These are phyloP conservation scores for Debaryomyces singareniensis DNA, from an alignment of 1,139 yeast species.

Conservation along the genomic window DNA sequence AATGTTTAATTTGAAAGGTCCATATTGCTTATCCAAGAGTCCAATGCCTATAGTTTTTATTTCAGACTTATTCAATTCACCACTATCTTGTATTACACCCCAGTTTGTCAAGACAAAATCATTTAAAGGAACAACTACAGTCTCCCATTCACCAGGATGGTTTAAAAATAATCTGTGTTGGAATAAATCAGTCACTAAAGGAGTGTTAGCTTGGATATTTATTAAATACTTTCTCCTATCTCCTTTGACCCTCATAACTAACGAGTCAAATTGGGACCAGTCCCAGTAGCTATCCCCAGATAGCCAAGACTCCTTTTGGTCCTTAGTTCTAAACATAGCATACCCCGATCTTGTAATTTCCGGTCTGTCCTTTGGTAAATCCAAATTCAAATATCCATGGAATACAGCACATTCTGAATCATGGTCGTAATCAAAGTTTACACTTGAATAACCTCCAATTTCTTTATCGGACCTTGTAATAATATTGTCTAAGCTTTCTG, in stretches of 20 bases:
- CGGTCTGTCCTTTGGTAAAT: slow-evolving; percentile 66
- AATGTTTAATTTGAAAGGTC: slow-evolving; percentile 64
- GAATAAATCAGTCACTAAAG: slow-evolving; percentile 70
- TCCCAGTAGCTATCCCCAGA: slow-evolving; percentile 51
- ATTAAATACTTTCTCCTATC: slow-evolving; percentile 72
- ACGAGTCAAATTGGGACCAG: slow-evolving; percentile 52
- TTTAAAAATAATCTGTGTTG: slow-evolving; percentile 76
- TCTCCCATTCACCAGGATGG: slow-evolving; percentile 79
- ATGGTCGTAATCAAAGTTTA: slow-evolving; percentile 39
- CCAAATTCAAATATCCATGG: slow-evolving; percentile 67
- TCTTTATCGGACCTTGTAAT: slow-evolving; percentile 66
- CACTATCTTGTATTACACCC: slow-evolving; percentile 71
- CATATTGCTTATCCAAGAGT: slow-evolving; percentile 71
- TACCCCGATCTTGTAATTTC: slow-evolving; percentile 71
- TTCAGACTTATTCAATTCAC: slow-evolving; percentile 53
- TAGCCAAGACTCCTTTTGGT: slow-evolving; percentile 47
- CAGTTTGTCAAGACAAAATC: slow-evolving; percentile 81
- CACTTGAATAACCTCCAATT: slow-evolving; percentile 74
- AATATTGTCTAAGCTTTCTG: slow-evolving; percentile 35
- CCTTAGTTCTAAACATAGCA: slow-evolving; percentile 80
- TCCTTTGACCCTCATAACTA: slow-evolving; percentile 68
- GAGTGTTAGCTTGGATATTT: slow-evolving; percentile 75
- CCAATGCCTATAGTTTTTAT: slow-evolving; percentile 77
- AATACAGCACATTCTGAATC: slow-evolving; percentile 47
- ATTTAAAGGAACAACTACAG: slow-evolving; percentile 67